Conservation (phyloP, 805 yeast genomes). For the Cyberlindnera subsufficiens region DNA sequence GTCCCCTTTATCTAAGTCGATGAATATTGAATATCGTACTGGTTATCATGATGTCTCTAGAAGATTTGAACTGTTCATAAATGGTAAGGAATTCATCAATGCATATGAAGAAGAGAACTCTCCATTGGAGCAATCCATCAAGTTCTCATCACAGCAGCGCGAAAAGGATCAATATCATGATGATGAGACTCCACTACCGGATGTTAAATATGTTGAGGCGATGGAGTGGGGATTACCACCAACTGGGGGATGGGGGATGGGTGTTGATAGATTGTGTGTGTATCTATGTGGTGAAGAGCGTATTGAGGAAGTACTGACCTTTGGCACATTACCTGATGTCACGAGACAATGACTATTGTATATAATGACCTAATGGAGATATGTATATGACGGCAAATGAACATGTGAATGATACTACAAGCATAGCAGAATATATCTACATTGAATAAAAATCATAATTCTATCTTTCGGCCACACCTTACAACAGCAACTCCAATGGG, state of each 20-base stretch:
- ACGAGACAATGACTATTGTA: constrained; percentile 39
- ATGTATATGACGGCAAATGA: too few species aligned
- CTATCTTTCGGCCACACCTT: constrained; percentile 19
- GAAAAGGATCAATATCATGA: constrained; percentile 46
- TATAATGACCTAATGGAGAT: neutral
- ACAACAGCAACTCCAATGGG: constrained; percentile 89
- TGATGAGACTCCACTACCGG: constrained; percentile 63
- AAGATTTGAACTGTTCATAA: constrained; percentile 80
- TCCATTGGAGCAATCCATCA: constrained; percentile 62
- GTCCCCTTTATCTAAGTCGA: constrained; percentile 85
- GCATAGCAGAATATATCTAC: too few species aligned
- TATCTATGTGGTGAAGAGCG: constrained; percentile 55
- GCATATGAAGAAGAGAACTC: constrained; percentile 96
- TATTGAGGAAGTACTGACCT: constrained; percentile 70
- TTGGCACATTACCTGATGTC: constrained; percentile 72
- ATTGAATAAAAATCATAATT: too few species aligned
- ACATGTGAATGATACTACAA: too few species aligned
- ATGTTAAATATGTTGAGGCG: constrained; percentile 59
- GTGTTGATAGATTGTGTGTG: constrained; percentile 87
- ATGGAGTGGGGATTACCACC: constrained; percentile 97
- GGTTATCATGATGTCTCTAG: constrained; percentile 42
- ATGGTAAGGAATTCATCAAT: constrained; percentile 77
- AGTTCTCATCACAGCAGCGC: constrained; percentile 55
- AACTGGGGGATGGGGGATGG: constrained; percentile 97
- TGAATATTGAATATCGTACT: constrained; percentile 23